These are phyloP conservation scores for Penicillium macrosclerotiorum DNA, from an alignment of 495 filamentous ascomycete genomes.

Conservation along the genomic window DNA sequence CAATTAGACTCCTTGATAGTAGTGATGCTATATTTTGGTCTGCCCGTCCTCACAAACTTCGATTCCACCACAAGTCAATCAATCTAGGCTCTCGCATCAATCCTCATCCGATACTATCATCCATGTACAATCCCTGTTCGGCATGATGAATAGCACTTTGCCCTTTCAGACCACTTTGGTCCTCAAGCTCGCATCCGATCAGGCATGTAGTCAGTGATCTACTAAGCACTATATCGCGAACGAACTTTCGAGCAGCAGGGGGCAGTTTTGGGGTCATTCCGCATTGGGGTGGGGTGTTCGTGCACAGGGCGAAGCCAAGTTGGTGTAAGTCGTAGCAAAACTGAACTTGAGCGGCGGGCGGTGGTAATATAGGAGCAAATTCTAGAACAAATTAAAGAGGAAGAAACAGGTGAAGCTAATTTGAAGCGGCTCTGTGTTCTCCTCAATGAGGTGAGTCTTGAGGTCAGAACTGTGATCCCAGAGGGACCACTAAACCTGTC, in stretches of 20 bases:
- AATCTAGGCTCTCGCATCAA: not conserved
- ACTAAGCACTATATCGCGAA: too few species aligned
- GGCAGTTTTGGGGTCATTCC: too few species aligned
- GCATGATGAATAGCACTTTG: not conserved
- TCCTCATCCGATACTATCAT: not conserved
- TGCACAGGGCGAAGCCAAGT: too few species aligned
- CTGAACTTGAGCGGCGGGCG: too few species aligned
- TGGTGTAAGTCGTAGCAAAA: too few species aligned
- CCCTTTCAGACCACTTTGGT: not conserved
- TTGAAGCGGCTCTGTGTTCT: not conserved
- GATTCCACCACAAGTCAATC: not conserved
- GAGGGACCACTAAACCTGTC: too few species aligned
- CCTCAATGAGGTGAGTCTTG: too few species aligned
- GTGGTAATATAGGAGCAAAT: too few species aligned
- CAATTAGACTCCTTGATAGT: not conserved
- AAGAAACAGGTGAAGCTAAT: not conserved
- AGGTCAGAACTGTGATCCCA: too few species aligned
- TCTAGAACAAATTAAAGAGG: too few species aligned
- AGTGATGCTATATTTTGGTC: not conserved
- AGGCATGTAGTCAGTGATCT: not conserved
- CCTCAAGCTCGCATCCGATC: not conserved
- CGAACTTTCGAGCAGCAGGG: too few species aligned
- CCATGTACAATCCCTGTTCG: not conserved
- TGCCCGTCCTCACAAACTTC: not conserved
- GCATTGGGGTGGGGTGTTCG: too few species aligned